Percentiles rank a stretch among this genome's conserved stretches.
Conservation (phyloP, 352 stramenopile genomes). For the Phytophthora nicotianae region DNA sequence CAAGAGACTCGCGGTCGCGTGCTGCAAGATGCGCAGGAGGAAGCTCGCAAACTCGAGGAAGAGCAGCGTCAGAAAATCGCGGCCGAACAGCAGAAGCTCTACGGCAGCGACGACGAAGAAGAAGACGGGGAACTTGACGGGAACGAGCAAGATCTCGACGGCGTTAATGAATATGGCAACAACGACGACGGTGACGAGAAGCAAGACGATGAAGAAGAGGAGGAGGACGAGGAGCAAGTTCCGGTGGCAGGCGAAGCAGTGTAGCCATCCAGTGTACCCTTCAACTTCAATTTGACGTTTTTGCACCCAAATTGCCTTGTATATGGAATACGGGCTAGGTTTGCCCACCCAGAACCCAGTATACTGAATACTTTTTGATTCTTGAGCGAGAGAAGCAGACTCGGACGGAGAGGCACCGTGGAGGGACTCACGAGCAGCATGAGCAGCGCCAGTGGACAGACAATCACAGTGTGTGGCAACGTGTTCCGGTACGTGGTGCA, state of each 20-base stretch:
- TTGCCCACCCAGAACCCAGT: slow-evolving; percentile 6
- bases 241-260: slow-evolving; percentile 10
- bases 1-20: slow-evolving; percentile 39
- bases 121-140: slow-evolving; percentile 37
- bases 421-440: slow-evolving; percentile 32
- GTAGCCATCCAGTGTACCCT: slow-evolving; percentile 21
- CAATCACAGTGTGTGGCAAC: slow-evolving; percentile 82
- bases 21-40: slow-evolving; percentile 39
- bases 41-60: slow-evolving; percentile 47
- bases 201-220: slow-evolving; percentile 27
- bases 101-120: slow-evolving; percentile 39
- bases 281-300: slow-evolving; percentile 26
- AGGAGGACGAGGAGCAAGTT: slow-evolving; percentile 24
- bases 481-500: slow-evolving; percentile 64
- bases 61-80: slow-evolving; percentile 44
- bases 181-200: slow-evolving; percentile 3
- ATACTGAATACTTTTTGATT: slow-evolving; percentile 16
- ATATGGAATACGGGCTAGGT: slow-evolving; percentile 21
- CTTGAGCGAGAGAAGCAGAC: slow-evolving; percentile 24
- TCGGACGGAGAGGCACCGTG: slow-evolving; percentile 20
- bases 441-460: slow-evolving; percentile 70
- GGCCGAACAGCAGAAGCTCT: slow-evolving; percentile 51
- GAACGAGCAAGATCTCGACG: slow-evolving; percentile 27
- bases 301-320: slow-evolving; percentile 2
- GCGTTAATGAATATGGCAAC: slow-evolving; percentile 27